These are phyloP conservation scores for Pseudonectria foliicola DNA, from an alignment of 2,329 filamentous ascomycete species.

Conservation along the genomic window DNA sequence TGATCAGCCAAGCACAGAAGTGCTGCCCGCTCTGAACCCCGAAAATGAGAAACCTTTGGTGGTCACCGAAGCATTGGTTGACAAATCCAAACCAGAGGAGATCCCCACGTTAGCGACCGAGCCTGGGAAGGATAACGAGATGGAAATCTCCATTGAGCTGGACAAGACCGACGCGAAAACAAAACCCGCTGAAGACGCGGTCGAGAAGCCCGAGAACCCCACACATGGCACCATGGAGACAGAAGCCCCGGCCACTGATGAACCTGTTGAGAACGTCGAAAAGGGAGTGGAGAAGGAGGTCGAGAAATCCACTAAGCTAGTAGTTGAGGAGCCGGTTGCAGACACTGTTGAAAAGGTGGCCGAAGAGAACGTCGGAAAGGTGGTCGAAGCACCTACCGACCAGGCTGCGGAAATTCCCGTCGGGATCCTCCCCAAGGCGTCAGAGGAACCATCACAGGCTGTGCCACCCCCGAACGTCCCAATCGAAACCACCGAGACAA, in stretches of 20 bases:
- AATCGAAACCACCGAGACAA: conserved; percentile 23
- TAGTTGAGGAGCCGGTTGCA: no score
- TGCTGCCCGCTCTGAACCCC: conserved; percentile 2
- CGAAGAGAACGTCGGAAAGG: conserved; percentile 2
- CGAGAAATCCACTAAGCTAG: no score
- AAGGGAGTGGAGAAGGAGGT: no score
- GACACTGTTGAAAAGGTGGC: conserved; percentile 3
- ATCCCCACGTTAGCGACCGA: neutral
- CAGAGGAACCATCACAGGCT: neutral
- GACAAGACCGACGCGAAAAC: no score
- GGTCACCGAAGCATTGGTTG: neutral
- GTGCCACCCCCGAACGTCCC: conserved; percentile 9
- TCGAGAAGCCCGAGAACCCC: no score
- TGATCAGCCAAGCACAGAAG: conserved; percentile 18
- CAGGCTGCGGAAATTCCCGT: conserved; percentile 1
- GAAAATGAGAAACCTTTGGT: conserved; percentile 3
- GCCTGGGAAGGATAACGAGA: neutral
- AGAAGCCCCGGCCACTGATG: no score
- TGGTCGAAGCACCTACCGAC: neutral
- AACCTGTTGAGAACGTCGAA: no score
- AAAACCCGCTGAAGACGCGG: no score
- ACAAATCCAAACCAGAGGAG: neutral
- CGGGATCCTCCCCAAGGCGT: neutral
- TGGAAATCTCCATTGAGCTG: no score
- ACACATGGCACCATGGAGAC: no score